Base-by-base conservation (phyloP, 192 early-diverging fungal genomes). In the Backusella liffmaniae region DNA sequence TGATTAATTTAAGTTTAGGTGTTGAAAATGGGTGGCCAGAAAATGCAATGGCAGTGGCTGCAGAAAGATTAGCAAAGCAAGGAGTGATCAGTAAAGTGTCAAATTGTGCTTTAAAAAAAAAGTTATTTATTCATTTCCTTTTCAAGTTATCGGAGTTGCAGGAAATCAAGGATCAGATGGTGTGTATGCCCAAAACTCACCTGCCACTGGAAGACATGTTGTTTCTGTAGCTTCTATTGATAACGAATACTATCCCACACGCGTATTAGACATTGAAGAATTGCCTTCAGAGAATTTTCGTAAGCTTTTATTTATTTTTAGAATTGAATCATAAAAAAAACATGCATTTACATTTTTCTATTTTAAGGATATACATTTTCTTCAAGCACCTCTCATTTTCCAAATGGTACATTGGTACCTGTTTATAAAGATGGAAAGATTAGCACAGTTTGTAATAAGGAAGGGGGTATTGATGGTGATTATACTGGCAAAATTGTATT, bases 1-100 rank as follows among this genome's bases (percentile, higher is more conserved):
- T 98, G 42, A 92, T 98, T 74, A 96, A 92, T 87, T 82, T 96
- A 72, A 94, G 92, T 39, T 79, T 96, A 72, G 96, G 95, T 67
- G 91, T 89, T 12, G 85, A 88, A 29, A 83, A 82, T 76, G 87
- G 82, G 34, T 89, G 86, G 88, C 82, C 83, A 70, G 91, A 92
- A 44, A 83, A 87, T 49, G 87, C 91, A 13, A 76, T 89, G 53
- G 83, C 89, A 3, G 81, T 86, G 16, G 88, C 91, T 5, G 90
- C 91, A 44, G 84, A 88, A 21, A 73, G 75, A 15, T 79, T 93
- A 41, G 67, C 83, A 5, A 46, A 72, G 15, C 66, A 78, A 36
- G 77, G 77, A 0, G 53, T 76, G 30, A 72, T 73, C 35, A 72
- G 80, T 82, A 74, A 73, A n/a, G 46, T 49, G 46, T 49, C 46